Evolutionary conservation across 495 filamentous ascomycete genomes (phyloP), one percentile per base, ranked within the genome.

Genomic region (Penicillium chermesinum): DNA sequence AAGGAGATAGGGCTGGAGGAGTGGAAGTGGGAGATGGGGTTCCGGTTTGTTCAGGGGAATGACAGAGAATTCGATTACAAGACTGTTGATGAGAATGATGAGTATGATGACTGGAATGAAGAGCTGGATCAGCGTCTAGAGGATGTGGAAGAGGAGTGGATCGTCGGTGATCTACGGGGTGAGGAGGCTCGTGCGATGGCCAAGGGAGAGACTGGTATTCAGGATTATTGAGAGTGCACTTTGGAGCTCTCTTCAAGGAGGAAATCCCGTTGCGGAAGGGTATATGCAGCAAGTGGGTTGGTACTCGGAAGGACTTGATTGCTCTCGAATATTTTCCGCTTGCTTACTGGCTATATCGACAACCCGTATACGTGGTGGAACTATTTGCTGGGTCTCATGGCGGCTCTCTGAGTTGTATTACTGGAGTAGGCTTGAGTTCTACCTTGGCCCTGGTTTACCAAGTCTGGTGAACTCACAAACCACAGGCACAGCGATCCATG

Each of bases 51-150:
- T 22, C 66, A 74, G 19, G 88, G 88, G 1, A 75, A 76, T 27
- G 88, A 91, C 58, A 65, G 69, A 5, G 88, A 94, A 39, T 91
- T 94, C 50, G 85, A 89, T 35, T 91, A 91, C 56, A 65, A 51
- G 13, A 48, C 14, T 3, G 84, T 91, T 19, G 88, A 91, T 57
- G 70, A 75, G 36, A 81, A 83, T 61, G 83, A 88, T 21, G 80
- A 83, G 35, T 82, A 75, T 33, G 86, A 91, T 65, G 81, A 85
- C 57, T 61, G 76, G 49, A 62, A 57, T 18, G 73, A 77, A 52
- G 80, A 83, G 59, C 74, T 83, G 41, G 86, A 91, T 30, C 71
- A 72, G 38, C 93, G 85, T 69, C 87, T 91, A 59, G 85, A 86
- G 16, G 81, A 80, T n/a, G 85, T 90, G 66, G 82, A 86, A 41